These are phyloP conservation scores for Penicillium mononematosum DNA, from an alignment of 495 filamentous ascomycete genomes.

Conservation along the genomic window DNA sequence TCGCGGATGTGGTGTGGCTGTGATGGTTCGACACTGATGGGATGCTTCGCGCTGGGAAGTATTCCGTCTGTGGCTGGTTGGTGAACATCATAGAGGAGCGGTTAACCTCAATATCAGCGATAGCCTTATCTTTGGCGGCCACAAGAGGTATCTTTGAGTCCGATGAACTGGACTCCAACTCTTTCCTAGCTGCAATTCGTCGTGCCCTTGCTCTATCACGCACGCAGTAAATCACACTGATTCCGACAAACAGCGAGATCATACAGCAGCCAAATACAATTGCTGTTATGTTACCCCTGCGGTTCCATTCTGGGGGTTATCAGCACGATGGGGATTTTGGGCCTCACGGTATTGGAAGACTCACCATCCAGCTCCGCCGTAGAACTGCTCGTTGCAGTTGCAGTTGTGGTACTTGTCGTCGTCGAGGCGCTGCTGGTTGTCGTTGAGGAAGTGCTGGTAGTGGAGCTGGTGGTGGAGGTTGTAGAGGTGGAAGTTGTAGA, in stretches of 20 bases:
- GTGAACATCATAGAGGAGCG: constrained; percentile 5
- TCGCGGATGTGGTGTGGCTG: background rate
- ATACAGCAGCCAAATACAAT: constrained; percentile 5
- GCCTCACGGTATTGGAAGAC: too few relatives aligned
- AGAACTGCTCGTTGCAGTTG: constrained; percentile 16
- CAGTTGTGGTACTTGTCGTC: constrained; percentile 14
- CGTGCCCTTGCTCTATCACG: constrained; percentile 2
- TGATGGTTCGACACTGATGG: background rate
- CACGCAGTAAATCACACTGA: background rate
- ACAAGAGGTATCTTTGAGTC: background rate
- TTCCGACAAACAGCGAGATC: constrained; percentile 1
- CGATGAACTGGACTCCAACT: background rate
- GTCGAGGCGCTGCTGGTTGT: constrained; percentile 8
- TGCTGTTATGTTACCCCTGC: constrained; percentile 6
- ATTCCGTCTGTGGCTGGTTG: background rate
- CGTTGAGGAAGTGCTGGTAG: background rate
- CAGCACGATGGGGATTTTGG: background rate
- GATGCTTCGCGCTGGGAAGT: background rate
- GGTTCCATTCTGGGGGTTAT: constrained; percentile 4
- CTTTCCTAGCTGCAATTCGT: constrained; percentile 6
- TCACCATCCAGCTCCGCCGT: constrained; percentile 6
- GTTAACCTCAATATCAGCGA: background rate
- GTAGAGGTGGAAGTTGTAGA: too few relatives aligned
- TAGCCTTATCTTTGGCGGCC: background rate
- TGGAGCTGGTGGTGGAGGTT: background rate